Evolutionary conservation across 495 filamentous ascomycete species (phyloP), one percentile per base, ranked within the genome.

Genomic region (Penicillium canescens): DNA sequence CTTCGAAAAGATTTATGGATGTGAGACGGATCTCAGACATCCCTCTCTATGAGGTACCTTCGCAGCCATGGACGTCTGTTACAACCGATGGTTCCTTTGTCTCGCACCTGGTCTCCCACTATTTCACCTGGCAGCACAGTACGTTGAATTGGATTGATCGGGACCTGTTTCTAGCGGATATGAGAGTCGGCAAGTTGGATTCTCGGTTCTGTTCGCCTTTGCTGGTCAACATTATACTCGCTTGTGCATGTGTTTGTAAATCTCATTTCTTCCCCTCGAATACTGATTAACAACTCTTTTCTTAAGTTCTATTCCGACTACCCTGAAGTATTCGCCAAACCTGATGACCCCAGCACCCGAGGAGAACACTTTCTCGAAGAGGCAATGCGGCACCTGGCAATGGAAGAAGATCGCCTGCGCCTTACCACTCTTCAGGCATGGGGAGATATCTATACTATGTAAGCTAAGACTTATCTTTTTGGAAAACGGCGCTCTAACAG

Each of bases 211-310:
- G 73, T 59, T 75, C 76, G 3, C 61, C 73, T 0, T 65, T 76
- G 39, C 66, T 79, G 8, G 72, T 79, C 20, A 77, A 79, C 42
- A 59, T 58, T n/a, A 63, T 79, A 43, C 66, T 75, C 26, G 67
- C 72, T 8, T 54, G 63, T 12, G 69, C 71, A 31, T 70, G 69
- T 52, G 69, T 74, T 46, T 60, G 71, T 63, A 40, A 16, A 13
- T 44, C 9, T 23, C 6, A 3, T 24, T 11, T 38, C 3, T 18
- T 42, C 31, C 40, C 20, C 20, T 47, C 16, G 28, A 11, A 23
- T 42, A 18, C 10, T 23, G 2, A 48, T 16, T 48, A 16, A 48
- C 12, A 26, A 6, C 3, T 23, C 20, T 20, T 45, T 7, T 11
- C 6, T 12, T 47, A 13, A 63, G 60, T 45, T 52, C 6, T 64